Evolutionary conservation across 345 rosid genomes (phyloP), one percentile per base, ranked within the genome.

Genomic region (Combretum micranthum): DNA sequence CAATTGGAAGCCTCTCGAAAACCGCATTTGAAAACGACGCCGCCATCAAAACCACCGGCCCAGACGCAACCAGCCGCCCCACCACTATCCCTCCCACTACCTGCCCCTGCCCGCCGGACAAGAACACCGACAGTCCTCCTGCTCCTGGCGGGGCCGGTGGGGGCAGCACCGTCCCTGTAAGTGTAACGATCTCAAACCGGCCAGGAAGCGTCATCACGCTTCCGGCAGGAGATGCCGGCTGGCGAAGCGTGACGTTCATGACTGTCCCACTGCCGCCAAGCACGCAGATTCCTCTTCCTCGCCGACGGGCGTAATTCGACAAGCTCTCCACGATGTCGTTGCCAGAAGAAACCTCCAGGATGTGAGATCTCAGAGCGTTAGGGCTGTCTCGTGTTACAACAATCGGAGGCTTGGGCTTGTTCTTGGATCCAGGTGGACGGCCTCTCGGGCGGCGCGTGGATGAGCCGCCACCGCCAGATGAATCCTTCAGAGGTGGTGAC

Each of bases 131-230:
- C 67, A 87, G 46, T 20, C 95, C 91, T 6, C 95, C 87, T 0
- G 91, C 86, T 15, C 83, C 74, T 0, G 95, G 91, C 2, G 95
- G 95, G 5, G 91, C 95, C 0, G 95, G 91, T 0, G 95, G 91
- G 22, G 95, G 95, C 47, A 87, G 85, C 57, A 84, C 82, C 10
- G 95, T 87, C 42, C 95, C 95, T 13, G 91, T 65, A 20, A 87
- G 75, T 4, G 91, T 82, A 44, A 84, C 84, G 62, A 87, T 82
- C 76, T 87, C 95, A 45, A 87, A 87, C 80, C 91, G 73, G 19
- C 95, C 95, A 62, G 82, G 91, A 61, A 87, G 78, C 47, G 88
- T 82, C 19, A 84, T 76, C 47, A 82, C 88, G 57, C 83, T 78
- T 39, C 87, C 94, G 0, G 71, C 72, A 1, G 85, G 81, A 53